These are phyloP conservation scores for Cordyceps cateniannulata DNA, from an alignment of 2,329 filamentous ascomycete species.

Conservation along the genomic window DNA sequence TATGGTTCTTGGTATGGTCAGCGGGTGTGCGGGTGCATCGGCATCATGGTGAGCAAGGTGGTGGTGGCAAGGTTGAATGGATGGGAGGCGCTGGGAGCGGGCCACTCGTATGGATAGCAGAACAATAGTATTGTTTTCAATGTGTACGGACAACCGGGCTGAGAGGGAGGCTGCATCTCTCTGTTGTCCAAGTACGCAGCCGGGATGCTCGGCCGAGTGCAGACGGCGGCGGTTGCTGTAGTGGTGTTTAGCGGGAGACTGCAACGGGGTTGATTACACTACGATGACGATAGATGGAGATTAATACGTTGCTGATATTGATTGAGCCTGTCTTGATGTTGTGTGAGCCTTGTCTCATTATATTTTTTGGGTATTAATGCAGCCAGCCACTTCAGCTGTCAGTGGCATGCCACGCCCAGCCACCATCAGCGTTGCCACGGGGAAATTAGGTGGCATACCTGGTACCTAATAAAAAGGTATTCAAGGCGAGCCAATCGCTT, in stretches of 20 bases:
- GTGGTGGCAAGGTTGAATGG: neutral
- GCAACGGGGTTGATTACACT: neutral
- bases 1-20: neutral
- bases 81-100: too few species aligned
- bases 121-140: too few species aligned
- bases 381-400: neutral
- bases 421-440: neutral
- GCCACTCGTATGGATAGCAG: too few species aligned
- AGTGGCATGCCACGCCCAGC: too few species aligned
- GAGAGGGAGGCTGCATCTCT: neutral
- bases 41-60: neutral
- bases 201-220: neutral
- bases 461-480: too few species aligned
- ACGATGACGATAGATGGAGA: neutral
- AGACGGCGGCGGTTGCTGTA: neutral
- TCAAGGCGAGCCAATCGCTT: neutral
- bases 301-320: too few species aligned
- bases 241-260: neutral
- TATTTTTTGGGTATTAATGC: neutral
- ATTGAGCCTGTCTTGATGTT: neutral
- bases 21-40: neutral
- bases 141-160: too few species aligned
- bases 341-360: neutral
- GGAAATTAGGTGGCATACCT: neutral
- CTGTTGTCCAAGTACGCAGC: neutral